Evolutionary conservation across 768 basidiomycete species (phyloP).

Genomic region (Megacollybia marginata): DNA sequence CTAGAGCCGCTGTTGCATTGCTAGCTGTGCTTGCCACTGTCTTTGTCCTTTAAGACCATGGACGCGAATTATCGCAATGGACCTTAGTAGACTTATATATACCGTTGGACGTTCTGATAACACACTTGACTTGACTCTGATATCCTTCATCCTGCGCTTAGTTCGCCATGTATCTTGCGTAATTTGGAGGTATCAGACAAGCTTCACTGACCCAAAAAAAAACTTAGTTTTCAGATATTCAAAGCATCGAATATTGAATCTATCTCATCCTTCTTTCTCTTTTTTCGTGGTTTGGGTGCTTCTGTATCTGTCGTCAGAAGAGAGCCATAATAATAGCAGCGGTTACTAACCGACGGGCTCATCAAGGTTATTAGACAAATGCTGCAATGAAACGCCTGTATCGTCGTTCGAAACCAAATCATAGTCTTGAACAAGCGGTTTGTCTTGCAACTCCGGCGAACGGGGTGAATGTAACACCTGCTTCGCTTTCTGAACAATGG

Average conservation of each 20-base stretch:
- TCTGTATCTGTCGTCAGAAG: background rate
- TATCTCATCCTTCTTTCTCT: slow-evolving; percentile 47
- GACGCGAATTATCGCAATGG: slow-evolving; percentile 11
- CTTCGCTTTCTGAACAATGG: slow-evolving; percentile 10
- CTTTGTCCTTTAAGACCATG: slow-evolving; percentile 37
- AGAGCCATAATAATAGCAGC: background rate
- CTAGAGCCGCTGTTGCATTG: slow-evolving; percentile 29
- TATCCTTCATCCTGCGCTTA: no score
- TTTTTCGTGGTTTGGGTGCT: slow-evolving; percentile 21
- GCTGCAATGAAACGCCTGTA: background rate
- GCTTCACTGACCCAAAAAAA: no score
- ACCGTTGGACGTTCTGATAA: slow-evolving; percentile 11
- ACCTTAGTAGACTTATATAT: slow-evolving; percentile 25
- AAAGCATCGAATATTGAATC: slow-evolving; percentile 57
- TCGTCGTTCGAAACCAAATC: background rate
- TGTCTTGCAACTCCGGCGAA: background rate
- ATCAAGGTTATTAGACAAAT: no score
- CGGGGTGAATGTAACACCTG: no score
- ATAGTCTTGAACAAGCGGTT: background rate
- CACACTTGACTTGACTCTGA: background rate
- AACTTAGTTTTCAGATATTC: no score
- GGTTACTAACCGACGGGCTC: no score
- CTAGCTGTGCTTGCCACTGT: slow-evolving; percentile 21
- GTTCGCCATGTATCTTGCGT: no score
- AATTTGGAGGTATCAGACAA: no score